Percentiles rank a stretch among this genome's conserved stretches.
phyloP scores from a whole-genome alignment of 768 basidiomycete genomes.

The Podaxis sp. region DNA sequence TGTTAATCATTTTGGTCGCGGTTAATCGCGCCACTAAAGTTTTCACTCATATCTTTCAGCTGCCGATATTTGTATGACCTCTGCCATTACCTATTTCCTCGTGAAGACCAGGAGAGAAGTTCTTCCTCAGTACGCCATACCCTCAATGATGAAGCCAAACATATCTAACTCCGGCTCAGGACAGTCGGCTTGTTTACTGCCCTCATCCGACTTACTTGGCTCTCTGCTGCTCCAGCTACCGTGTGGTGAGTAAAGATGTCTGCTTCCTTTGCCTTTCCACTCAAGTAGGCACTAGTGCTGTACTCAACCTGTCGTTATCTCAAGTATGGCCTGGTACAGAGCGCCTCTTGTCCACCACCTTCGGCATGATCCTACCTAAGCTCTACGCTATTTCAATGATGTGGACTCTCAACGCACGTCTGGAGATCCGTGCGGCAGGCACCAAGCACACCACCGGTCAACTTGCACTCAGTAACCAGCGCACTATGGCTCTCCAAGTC shows the following conservation, averaged over 20 bases:
- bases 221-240: constrained; percentile 33
- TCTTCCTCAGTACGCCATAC: constrained; percentile 25
- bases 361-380: constrained; percentile 32
- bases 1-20: not conserved
- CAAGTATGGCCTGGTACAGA: constrained; percentile 26
- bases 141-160: not conserved
- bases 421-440: constrained; percentile 1
- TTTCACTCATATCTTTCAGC: constrained; percentile 17
- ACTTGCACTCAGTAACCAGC: not conserved
- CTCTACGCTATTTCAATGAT: constrained; percentile 20
- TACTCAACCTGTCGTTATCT: constrained; percentile 35
- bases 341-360: constrained; percentile 27
- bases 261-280: not conserved
- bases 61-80: constrained; percentile 29
- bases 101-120: constrained; percentile 28
- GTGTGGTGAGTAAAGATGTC: constrained; percentile 25
- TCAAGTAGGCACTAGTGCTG: constrained; percentile 23
- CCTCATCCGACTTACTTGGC: constrained; percentile 32
- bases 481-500: not conserved
- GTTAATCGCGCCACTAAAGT: not conserved
- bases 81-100: constrained; percentile 29
- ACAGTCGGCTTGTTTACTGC: constrained; percentile 30
- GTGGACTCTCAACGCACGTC: constrained; percentile 14
- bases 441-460: not conserved
- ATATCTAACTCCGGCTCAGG: constrained; percentile 14